A percentile compares a stretch with the other conserved stretches of the same genome.
Conservation (phyloP, 2,329 filamentous ascomycete species). For the Colletotrichum trifolii region DNA sequence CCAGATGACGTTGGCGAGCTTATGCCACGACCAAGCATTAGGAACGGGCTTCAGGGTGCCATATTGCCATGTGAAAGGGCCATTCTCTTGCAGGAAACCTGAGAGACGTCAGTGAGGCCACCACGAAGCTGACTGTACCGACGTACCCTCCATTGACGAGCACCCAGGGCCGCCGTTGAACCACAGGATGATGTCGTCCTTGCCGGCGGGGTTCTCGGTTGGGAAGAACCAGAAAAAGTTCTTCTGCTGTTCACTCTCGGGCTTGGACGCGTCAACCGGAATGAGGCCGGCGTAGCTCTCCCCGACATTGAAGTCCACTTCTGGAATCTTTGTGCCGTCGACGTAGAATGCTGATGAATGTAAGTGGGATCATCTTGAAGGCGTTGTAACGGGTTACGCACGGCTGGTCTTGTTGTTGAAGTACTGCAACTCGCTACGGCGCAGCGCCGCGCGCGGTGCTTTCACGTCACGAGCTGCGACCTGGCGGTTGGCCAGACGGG, state of each 20-base stretch:
- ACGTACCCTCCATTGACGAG: constrained; percentile 93
- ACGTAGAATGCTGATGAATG: constrained; percentile 67
- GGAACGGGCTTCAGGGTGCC: constrained; percentile 74
- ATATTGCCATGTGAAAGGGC: constrained; percentile 77
- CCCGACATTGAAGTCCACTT: constrained; percentile 75
- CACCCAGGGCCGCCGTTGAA: constrained; percentile 97
- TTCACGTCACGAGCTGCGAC: background rate
- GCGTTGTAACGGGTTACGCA: background rate
- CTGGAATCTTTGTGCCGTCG: constrained; percentile 72
- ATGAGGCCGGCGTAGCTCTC: constrained; percentile 72
- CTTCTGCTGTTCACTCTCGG: constrained; percentile 59
- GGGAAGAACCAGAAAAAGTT: constrained; percentile 97
- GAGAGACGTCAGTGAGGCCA: accelerated
- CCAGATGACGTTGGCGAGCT: constrained; percentile 96
- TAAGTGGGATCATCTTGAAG: accelerated
- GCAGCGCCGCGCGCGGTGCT: background rate
- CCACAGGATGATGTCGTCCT: constrained; percentile 93
- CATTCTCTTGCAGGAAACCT: constrained; percentile 83
- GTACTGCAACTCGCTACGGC: constrained; percentile 17
- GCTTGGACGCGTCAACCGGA: constrained; percentile 61
- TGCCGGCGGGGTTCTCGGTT: constrained; percentile 93
- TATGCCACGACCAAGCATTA: constrained; percentile 97
- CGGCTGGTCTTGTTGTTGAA: constrained; percentile 27
- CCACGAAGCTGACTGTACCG: constrained; percentile 66
- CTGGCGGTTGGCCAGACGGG: constrained; percentile 7